These are phyloP conservation scores for Anisodus acutangulus DNA, from an alignment of 257 asterid species.

Conservation along the genomic window DNA sequence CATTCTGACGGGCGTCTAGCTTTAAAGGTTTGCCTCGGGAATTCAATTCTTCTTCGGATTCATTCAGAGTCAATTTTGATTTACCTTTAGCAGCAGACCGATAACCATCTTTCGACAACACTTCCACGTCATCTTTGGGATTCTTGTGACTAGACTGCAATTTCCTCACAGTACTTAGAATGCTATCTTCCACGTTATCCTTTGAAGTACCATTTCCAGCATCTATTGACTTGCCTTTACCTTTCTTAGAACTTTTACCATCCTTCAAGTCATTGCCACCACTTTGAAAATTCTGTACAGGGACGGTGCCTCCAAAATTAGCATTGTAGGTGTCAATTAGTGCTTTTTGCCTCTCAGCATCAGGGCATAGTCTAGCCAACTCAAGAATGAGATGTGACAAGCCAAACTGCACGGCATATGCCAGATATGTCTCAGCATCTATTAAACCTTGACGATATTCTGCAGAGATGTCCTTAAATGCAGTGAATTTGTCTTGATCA, in stretches of 20 bases:
- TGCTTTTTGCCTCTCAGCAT: slow-evolving; percentile 77
- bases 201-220: slow-evolving; percentile 45
- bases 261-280: slow-evolving; percentile 42
- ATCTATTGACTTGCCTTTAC: slow-evolving; percentile 59
- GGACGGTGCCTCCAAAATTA: slow-evolving; percentile 42
- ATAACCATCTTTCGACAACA: slow-evolving; percentile 84
- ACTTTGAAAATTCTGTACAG: slow-evolving; percentile 46
- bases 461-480: slow-evolving; percentile 77
- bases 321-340: slow-evolving; percentile 73
- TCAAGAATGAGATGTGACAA: slow-evolving; percentile 88
- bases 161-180: slow-evolving; percentile 59
- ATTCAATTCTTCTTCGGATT: slow-evolving; percentile 37
- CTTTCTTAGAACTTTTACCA: slow-evolving; percentile 52
- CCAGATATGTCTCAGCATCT: slow-evolving; percentile 76
- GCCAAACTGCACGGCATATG: slow-evolving; percentile 77
- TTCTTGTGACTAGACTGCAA: slow-evolving; percentile 62
- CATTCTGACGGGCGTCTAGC: slow-evolving; percentile 41
- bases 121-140: slow-evolving; percentile 68
- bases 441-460: slow-evolving; percentile 75
- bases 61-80: slow-evolving; percentile 50
- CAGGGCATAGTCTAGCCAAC: slow-evolving; percentile 84
- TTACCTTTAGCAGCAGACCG: slow-evolving; percentile 58
- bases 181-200: slow-evolving; percentile 55
- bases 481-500: slow-evolving; percentile 70
- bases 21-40: slow-evolving; percentile 43